A percentile compares a stretch with the other conserved stretches of the same genome.
Conservation (phyloP, 2,329 filamentous ascomycete species). For the Penicillium frequentans region DNA sequence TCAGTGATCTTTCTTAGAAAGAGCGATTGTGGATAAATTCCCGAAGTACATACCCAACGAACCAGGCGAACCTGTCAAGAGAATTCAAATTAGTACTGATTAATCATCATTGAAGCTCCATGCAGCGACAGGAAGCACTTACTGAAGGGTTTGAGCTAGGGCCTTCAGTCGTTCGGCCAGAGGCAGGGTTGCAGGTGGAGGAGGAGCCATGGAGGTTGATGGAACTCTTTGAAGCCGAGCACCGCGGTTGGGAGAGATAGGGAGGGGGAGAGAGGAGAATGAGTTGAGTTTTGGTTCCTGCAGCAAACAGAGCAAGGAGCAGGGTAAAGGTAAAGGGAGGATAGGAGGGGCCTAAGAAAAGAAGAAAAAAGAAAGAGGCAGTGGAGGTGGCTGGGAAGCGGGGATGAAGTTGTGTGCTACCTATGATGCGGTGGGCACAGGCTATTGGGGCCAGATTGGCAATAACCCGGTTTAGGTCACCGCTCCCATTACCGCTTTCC, state of each 20-base stretch:
- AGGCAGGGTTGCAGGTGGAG: constrained; percentile 68
- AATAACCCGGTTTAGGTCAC: not conserved
- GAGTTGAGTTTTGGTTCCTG: not conserved
- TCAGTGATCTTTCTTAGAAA: constrained; percentile 19
- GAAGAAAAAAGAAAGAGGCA: constrained; percentile 4
- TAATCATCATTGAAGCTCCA: constrained; percentile 9
- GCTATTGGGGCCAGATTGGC: not conserved
- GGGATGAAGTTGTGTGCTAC: constrained; percentile 16
- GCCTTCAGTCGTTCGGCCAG: constrained; percentile 72
- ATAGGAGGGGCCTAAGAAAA: not conserved
- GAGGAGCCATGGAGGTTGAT: constrained; percentile 64
- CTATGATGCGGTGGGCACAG: constrained; percentile 7
- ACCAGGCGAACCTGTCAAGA: constrained; percentile 64
- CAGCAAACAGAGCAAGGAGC: not conserved
- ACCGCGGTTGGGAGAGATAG: constrained; percentile 4
- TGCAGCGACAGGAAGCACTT: constrained; percentile 49
- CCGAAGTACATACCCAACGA: constrained; percentile 64
- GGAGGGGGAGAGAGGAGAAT: constrained; percentile 6
- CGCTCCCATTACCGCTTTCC: not conserved
- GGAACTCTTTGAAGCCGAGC: constrained; percentile 5
- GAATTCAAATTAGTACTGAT: constrained; percentile 32
- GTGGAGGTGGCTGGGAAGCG: constrained; percentile 18
- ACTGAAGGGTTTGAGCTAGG: constrained; percentile 89
- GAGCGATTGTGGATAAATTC: not conserved
- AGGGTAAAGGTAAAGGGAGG: not conserved